Conservation (phyloP, 1,284 basidiomycete species). For the Peniophora sp. region DNA sequence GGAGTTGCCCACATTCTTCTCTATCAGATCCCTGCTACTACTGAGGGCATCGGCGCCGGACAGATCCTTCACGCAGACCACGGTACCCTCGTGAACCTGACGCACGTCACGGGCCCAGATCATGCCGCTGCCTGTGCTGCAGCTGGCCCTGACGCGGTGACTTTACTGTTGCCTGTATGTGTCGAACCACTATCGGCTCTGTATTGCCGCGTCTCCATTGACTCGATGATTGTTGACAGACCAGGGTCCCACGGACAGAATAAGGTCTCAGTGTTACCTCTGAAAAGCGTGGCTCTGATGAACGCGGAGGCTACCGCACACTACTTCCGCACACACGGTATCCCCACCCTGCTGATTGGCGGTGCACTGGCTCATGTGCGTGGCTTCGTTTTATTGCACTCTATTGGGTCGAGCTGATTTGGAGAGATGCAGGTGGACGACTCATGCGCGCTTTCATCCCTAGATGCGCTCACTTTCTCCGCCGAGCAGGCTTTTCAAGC, state of each 20-base stretch:
- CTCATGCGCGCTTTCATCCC: background rate
- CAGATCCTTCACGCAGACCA: slow-evolving; percentile 26
- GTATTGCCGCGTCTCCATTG: no score
- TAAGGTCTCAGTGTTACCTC: no score
- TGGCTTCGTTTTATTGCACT: slow-evolving; percentile 7
- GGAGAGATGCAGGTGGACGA: background rate
- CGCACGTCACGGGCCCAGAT: slow-evolving; percentile 38
- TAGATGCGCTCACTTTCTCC: background rate
- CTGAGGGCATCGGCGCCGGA: slow-evolving; percentile 43
- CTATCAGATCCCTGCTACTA: slow-evolving; percentile 49
- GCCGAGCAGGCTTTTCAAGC: background rate
- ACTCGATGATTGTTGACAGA: no score
- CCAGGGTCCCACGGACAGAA: background rate
- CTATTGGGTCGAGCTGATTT: background rate
- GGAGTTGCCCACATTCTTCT: no score
- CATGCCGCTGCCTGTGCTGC: slow-evolving; percentile 49
- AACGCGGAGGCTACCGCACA: slow-evolving; percentile 4
- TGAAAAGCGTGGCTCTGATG: background rate
- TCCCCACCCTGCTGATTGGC: slow-evolving; percentile 28
- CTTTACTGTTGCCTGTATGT: slow-evolving; percentile 32
- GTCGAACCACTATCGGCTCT: no score
- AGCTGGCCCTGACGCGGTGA: slow-evolving; percentile 37
- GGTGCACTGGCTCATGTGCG: slow-evolving; percentile 31
- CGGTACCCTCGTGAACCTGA: slow-evolving; percentile 41
- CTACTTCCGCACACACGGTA: slow-evolving; percentile 29